Conservation (phyloP, 2,329 filamentous ascomycete genomes). For the Aspergillus hortae region DNA sequence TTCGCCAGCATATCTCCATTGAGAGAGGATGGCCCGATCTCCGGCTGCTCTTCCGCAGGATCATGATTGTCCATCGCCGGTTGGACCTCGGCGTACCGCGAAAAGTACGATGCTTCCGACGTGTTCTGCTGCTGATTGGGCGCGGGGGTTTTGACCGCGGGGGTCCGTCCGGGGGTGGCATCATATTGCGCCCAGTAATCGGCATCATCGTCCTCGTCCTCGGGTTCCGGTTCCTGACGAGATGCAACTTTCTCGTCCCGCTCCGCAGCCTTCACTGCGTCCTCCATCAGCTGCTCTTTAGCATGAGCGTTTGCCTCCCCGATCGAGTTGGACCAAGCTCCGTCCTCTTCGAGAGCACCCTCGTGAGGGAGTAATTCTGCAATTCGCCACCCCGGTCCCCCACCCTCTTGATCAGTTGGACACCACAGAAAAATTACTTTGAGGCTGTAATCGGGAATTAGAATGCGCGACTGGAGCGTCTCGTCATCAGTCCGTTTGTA, state of each 20-base stretch:
- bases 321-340: conserved; percentile 52
- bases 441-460: conserved; percentile 54
- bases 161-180: conserved; percentile 51
- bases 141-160: conserved; percentile 38
- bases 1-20: conserved; percentile 49
- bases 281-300: conserved; percentile 33
- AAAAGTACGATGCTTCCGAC: conserved; percentile 59
- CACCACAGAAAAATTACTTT: conserved; percentile 60
- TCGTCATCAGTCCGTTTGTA: conserved; percentile 61
- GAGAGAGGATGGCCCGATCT: conserved; percentile 50
- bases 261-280: conserved; percentile 32
- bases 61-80: conserved; percentile 63
- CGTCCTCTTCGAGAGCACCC: conserved; percentile 45
- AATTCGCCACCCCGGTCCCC: conserved; percentile 55
- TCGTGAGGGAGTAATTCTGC: conserved; percentile 57
- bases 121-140: conserved; percentile 30
- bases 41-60: conserved; percentile 52
- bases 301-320: conserved; percentile 52
- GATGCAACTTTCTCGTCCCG: conserved; percentile 15
- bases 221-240: conserved; percentile 18
- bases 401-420: conserved; percentile 52
- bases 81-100: conserved; percentile 60
- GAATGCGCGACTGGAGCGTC: conserved; percentile 55
- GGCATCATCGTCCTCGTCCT: conserved; percentile 58
- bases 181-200: conserved; percentile 65